phyloP scores from a whole-genome alignment of 2,329 filamentous ascomycete genomes.

The Proliferodiscus dingleyae region DNA sequence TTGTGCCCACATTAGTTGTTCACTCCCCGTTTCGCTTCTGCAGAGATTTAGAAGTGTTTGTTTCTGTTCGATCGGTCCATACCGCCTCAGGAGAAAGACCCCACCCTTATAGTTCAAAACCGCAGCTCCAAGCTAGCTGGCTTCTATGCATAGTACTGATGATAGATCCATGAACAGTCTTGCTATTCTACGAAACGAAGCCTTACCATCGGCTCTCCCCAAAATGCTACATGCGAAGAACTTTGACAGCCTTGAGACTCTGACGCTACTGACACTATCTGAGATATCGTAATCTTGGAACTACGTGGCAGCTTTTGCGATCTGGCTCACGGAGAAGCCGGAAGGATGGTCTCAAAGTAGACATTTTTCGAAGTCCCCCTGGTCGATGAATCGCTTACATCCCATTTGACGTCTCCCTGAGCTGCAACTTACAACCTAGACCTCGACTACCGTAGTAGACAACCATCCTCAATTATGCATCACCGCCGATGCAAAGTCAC shows the following conservation, averaged over 20 bases:
- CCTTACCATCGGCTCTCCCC: no score
- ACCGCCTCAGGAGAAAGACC: neutral
- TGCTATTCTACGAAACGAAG: no score
- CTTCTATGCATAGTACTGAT: no score
- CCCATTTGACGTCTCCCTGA: neutral
- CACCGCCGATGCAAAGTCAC: neutral
- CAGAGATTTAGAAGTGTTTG: neutral
- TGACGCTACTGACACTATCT: no score
- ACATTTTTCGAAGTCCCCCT: neutral
- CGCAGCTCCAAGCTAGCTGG: no score
- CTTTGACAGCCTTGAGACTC: no score
- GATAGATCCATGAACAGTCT: neutral
- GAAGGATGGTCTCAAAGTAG: neutral
- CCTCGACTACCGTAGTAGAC: neutral
- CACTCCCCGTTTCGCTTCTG: neutral
- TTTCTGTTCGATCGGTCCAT: neutral
- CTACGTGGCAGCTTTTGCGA: neutral
- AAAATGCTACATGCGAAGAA: no score
- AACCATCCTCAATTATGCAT: neutral
- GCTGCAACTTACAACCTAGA: neutral
- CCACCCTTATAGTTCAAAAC: neutral
- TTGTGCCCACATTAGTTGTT: no score
- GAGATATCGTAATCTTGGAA: neutral
- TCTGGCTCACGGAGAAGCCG: neutral
- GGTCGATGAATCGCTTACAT: neutral